Evolutionary conservation across 1,284 basidiomycete genomes (phyloP), one percentile per base, ranked within the genome.

Genomic region (Uromyces viciae-fabae): DNA sequence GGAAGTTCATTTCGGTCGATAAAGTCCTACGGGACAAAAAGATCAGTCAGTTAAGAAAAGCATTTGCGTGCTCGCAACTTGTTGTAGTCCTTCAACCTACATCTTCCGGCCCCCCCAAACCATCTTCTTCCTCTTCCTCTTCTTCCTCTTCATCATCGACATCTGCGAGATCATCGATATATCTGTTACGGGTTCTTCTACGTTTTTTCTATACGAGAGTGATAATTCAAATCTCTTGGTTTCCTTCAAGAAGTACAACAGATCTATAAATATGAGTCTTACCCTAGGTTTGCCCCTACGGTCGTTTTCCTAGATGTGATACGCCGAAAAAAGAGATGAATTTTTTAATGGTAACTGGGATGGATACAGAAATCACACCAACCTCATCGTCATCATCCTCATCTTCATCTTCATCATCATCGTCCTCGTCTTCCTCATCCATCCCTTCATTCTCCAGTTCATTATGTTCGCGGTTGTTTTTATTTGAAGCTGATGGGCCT

Each of bases 401-500:
- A 2, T 91, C 90, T 0, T 90, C 90, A 0, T 89, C 88, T 38
- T 90, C 89, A 84, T 91, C 90, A 25, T 88, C 86, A 25, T 88
- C 85, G 81, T 88, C 85, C 71, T 88, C 88, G 2, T 68, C 66
- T 22, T 68, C 66, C 14, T 68, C 66, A 4, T 31, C 66, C 19
- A 43, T 25, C n/a, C 49, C 66, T 28, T 68, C 66, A n/a, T n/a
- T n/a, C n/a, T n/a, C n/a, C n/a, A n/a, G n/a, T 7, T 86, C 86
- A 1, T 85, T 85, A 9, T 85, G 84, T 0, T 84, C 84, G 28
- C 38, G 38, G 3, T 25, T 22, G 19, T 22, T 54, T 36, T 19
- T 36, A 8, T 60, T 43, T 28, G 52, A 25, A 73, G 52, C 31
- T 19, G 36, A 40, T 58, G 38, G 9, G 54, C 40, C 33, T 33